phyloP scores from a whole-genome alignment of 495 filamentous ascomycete genomes.

The Trypethelium eluteriae region DNA sequence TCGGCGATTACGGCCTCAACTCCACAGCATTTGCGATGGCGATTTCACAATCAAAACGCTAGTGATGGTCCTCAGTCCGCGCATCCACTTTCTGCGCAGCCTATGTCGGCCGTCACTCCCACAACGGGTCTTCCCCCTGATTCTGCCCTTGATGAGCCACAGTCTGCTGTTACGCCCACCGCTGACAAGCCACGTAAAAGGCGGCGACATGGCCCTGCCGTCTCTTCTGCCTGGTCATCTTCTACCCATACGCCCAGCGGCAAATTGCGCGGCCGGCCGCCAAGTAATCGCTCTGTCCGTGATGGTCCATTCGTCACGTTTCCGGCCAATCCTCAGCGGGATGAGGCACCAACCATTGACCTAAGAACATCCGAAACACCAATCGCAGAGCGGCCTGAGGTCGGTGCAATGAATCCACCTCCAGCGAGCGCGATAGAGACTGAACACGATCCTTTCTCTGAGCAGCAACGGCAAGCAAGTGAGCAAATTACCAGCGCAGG shows the following conservation, averaged over 20 bases:
- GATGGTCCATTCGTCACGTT: conserved; percentile 85
- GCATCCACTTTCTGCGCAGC: conserved; percentile 75
- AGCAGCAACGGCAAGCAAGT: conserved; percentile 9
- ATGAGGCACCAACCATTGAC: conserved; percentile 32
- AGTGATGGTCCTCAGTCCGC: conserved; percentile 50
- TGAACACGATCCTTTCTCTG: neutral
- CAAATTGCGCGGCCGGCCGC: conserved; percentile 77
- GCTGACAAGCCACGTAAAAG: conserved; percentile 41
- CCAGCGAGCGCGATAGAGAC: neutral
- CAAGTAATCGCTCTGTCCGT: conserved; percentile 62
- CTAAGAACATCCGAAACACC: conserved; percentile 25
- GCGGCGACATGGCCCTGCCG: conserved; percentile 80
- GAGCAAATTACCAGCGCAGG: conserved; percentile 18
- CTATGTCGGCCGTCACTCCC: conserved; percentile 34
- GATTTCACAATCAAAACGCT: conserved; percentile 36
- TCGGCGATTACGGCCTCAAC: conserved; percentile 28
- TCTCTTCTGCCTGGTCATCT: conserved; percentile 90
- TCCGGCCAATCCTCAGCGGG: conserved; percentile 56
- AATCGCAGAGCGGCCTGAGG: conserved; percentile 19
- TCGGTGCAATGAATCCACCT: conserved; percentile 22
- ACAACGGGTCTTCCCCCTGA: conserved; percentile 41
- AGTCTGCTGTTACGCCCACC: conserved; percentile 60
- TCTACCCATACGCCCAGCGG: conserved; percentile 57
- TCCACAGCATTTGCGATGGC: conserved; percentile 41
- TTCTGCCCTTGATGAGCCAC: conserved; percentile 51